Conservation (phyloP, 75 land plant genomes). For the Cupressus sempervirens region DNA sequence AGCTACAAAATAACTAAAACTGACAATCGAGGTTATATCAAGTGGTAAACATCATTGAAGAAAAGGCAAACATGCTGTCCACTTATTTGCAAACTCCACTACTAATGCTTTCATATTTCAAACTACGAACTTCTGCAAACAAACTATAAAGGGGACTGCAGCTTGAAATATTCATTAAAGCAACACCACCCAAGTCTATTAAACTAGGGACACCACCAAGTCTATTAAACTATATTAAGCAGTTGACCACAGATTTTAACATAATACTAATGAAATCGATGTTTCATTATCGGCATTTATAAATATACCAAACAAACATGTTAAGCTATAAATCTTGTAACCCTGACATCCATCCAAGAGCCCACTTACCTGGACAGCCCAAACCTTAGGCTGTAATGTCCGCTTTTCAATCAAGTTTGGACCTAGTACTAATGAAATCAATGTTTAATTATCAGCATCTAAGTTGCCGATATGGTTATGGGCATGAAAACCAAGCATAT, state of each 20-base stretch:
- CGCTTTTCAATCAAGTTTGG: too few species aligned
- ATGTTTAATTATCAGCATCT: too few species aligned
- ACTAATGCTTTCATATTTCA: background rate
- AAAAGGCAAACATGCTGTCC: background rate
- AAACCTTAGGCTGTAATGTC: background rate
- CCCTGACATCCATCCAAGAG: background rate
- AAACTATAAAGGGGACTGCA: background rate
- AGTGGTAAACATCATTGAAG: background rate
- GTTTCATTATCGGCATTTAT: background rate
- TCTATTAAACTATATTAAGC: background rate
- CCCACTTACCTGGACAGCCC: background rate
- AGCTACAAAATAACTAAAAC: background rate
- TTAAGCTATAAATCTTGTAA: background rate
- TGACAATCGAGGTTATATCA: background rate
- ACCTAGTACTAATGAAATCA: too few species aligned
- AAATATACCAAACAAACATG: background rate
- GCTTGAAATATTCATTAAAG: background rate
- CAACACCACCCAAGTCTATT: background rate
- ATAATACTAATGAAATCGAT: background rate
- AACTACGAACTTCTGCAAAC: background rate
- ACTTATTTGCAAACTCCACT: background rate
- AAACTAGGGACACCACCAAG: background rate
- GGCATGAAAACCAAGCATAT: too few species aligned
- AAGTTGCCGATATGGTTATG: too few species aligned
- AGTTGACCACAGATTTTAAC: background rate